Evolutionary conservation across 2,329 filamentous ascomycete species (phyloP).

Genomic region (Cladorrhinum sp.): DNA sequence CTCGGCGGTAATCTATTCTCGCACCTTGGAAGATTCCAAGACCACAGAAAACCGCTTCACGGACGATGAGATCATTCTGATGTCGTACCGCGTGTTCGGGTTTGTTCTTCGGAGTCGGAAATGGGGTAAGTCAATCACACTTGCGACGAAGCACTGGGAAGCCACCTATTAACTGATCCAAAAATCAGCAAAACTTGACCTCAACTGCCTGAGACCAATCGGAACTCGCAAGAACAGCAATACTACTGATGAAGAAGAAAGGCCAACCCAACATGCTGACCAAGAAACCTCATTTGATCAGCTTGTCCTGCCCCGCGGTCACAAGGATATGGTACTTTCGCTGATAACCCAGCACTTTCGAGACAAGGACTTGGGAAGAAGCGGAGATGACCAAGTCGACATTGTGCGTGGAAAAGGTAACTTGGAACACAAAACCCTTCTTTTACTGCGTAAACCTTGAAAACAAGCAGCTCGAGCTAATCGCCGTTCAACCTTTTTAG

Average conservation of each 20-base stretch:
- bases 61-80: constrained; percentile 32
- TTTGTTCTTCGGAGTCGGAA: constrained; percentile 34
- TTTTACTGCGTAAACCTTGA: no score
- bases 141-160: no score
- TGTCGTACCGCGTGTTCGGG: constrained; percentile 33
- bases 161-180: no score
- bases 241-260: no score
- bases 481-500: no score
- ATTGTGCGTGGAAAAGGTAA: constrained; percentile 30
- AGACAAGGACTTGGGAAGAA: constrained; percentile 23
- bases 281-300: constrained; percentile 30
- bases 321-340: constrained; percentile 32
- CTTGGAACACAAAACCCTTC: constrained; percentile 21
- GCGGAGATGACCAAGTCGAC: constrained; percentile 29
- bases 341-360: constrained; percentile 35
- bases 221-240: no score
- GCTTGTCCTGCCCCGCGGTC: constrained; percentile 27
- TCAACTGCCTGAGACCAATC: background rate
- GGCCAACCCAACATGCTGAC: no score
- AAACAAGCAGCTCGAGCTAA: no score
- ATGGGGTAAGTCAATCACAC: constrained; percentile 34
- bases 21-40: background rate
- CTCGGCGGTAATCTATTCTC: no score
- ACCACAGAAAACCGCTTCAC: background rate
- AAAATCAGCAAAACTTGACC: background rate